A percentile compares a stretch with the other conserved stretches of the same genome.
Conservation (phyloP, 2,329 filamentous ascomycete species). For the Diaporthe capsici region DNA sequence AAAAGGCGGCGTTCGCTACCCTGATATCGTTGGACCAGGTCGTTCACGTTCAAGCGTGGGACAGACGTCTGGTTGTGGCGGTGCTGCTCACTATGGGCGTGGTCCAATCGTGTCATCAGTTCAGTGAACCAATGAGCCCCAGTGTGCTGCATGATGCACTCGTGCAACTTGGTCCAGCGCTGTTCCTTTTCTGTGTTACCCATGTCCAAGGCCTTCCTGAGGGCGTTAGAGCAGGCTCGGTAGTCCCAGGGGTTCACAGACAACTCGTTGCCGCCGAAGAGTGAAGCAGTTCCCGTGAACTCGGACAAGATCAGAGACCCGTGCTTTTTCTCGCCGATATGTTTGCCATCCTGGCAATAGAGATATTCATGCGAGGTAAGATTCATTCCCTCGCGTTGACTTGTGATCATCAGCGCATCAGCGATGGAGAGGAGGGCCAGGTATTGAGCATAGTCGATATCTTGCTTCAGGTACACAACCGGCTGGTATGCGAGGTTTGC, state of each 20-base stretch:
- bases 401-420: conserved; percentile 94
- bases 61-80: conserved; percentile 88
- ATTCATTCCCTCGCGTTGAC: conserved; percentile 97
- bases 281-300: conserved; percentile 91
- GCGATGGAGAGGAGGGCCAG: conserved; percentile 91
- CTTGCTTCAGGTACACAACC: conserved; percentile 93
- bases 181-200: conserved; percentile 77
- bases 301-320: conserved; percentile 93
- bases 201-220: conserved; percentile 88
- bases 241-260: conserved; percentile 98
- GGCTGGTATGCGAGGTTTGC: conserved; percentile 94
- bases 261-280: conserved; percentile 86
- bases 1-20: conserved; percentile 80
- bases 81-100: conserved; percentile 87
- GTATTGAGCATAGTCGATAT: conserved; percentile 93
- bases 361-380: conserved; percentile 95
- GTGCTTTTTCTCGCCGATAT: conserved; percentile 79
- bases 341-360: conserved; percentile 89
- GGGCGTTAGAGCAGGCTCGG: conserved; percentile 86
- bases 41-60: conserved; percentile 81
- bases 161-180: conserved; percentile 81
- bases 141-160: conserved; percentile 83
- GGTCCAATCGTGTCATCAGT: conserved; percentile 78
- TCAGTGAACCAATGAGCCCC: conserved; percentile 89
- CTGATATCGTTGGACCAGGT: conserved; percentile 76